Evolutionary conservation across 2,329 filamentous ascomycete species (phyloP).

Genomic region (Diaporthe velutina): DNA sequence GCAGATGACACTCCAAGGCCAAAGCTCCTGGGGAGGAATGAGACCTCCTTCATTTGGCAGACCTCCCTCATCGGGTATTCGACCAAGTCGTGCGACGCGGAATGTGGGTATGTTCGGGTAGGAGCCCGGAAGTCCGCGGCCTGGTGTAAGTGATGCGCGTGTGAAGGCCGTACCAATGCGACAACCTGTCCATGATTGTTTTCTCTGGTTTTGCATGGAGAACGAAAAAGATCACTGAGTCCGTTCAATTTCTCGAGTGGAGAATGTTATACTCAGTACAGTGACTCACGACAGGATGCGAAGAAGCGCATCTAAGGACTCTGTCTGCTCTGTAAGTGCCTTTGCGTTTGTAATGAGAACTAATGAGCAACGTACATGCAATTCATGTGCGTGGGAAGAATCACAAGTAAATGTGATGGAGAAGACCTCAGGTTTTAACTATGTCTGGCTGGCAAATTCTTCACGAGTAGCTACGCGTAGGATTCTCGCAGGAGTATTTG

Average conservation of each 20-base stretch:
- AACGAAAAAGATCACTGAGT: neutral
- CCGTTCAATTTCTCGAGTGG: too few relatives aligned
- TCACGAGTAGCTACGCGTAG: neutral
- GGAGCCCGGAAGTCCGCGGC: neutral
- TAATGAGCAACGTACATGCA: too few relatives aligned
- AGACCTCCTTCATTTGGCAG: slow-evolving; percentile 10
- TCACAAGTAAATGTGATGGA: too few relatives aligned
- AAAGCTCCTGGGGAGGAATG: neutral
- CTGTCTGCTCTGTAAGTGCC: neutral
- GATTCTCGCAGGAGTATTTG: neutral
- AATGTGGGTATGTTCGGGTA: neutral
- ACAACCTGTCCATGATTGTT: neutral
- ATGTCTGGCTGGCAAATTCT: too few relatives aligned
- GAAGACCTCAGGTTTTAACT: too few relatives aligned
- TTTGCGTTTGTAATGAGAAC: too few relatives aligned
- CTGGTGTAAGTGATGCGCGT: neutral
- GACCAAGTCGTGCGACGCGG: neutral
- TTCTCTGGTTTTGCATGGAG: neutral
- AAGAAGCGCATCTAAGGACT: too few relatives aligned
- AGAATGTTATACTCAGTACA: neutral
- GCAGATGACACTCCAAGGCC: neutral
- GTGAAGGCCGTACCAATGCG: neutral
- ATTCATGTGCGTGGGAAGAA: too few relatives aligned
- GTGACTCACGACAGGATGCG: neutral
- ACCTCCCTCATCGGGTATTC: slow-evolving; percentile 17